Evolutionary conservation across 1,139 yeast species (phyloP), one percentile per base, ranked within the genome.

Genomic region (Debaryomyces psychrophilus): DNA sequence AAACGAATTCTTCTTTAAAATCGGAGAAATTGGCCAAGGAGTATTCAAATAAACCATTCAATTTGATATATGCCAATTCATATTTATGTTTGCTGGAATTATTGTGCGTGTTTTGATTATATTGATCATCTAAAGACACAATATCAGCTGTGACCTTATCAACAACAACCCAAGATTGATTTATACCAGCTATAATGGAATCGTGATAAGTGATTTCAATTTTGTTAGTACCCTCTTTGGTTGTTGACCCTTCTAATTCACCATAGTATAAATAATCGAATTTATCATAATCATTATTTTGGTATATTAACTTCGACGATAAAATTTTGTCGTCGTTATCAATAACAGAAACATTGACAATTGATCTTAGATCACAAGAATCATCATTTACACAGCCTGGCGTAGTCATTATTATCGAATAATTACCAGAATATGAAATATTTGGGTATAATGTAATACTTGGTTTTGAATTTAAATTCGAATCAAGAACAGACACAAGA

Each of bases 1-100:
- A 59, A 2, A 69, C 72, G 43, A 58, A 55, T 9, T 47, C 50
- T 44, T 62, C 66, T 36, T 71, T 69, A 49, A 76, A 77, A 38
- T 61, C 53, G 0, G 93, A 70, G 60, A 87, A 89, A 61, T 90
- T 90, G 3, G 79, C 69, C 41, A 84, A 68, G 0, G 90, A 83
- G 65, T 85, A 93, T 65, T 93, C 97, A 61, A 92, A 89, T 36
- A 93, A 59, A 2, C 95, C 95, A 61, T 87, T 86, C 45, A 90
- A 59, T 5, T 64, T 59, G 36, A 72, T 54, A 45, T 67, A 55
- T 5, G 68, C 51, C 41, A 74, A 61, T 12, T 59, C 61, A 31
- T 47, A 48, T 3, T 51, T 46, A 3, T 52, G 45, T 28, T 50
- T 48, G 9, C 55, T 53, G 25, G 56, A 48, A 17, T 37, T 33